Evolutionary conservation across 2,329 filamentous ascomycete genomes (phyloP).

Genomic region (Colletotrichum tropicale): DNA sequence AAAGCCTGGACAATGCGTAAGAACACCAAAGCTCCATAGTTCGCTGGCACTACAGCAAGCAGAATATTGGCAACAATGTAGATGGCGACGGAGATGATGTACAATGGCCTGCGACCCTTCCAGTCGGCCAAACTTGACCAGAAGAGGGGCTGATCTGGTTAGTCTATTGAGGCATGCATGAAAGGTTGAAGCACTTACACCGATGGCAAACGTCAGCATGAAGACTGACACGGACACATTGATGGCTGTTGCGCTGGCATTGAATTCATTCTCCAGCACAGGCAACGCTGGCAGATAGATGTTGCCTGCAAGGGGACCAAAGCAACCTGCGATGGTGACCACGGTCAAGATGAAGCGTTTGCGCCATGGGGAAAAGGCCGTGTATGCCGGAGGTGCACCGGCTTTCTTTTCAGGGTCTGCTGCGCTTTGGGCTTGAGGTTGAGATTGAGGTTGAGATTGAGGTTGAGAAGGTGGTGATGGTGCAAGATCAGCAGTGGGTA

Average conservation of each 20-base stretch:
- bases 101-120: conserved; percentile 42
- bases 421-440: not conserved
- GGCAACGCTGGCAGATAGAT: conserved; percentile 47
- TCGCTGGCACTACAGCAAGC: conserved; percentile 40
- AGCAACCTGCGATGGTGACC: conserved; percentile 44
- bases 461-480: not conserved
- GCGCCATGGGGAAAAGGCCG: conserved; percentile 38
- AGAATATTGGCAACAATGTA: conserved; percentile 43
- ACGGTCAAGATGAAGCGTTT: conserved; percentile 40
- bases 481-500: not conserved
- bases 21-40: conserved; percentile 39
- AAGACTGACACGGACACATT: conserved; percentile 50
- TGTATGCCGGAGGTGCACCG: conserved; percentile 31
- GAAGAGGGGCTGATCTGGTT: conserved; percentile 37
- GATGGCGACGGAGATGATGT: conserved; percentile 41
- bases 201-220: conserved; percentile 46
- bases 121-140: conserved; percentile 43
- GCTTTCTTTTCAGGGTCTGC: conserved; percentile 20
- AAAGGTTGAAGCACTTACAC: conserved; percentile 25
- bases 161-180: not conserved
- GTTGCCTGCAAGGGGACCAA: conserved; percentile 46
- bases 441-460: not conserved
- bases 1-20: conserved; percentile 46
- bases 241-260: conserved; percentile 36
- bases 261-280: conserved; percentile 40